Evolutionary conservation across 768 basidiomycete genomes (phyloP), one percentile per base, ranked within the genome.

Genomic region (Serendipita sp.): DNA sequence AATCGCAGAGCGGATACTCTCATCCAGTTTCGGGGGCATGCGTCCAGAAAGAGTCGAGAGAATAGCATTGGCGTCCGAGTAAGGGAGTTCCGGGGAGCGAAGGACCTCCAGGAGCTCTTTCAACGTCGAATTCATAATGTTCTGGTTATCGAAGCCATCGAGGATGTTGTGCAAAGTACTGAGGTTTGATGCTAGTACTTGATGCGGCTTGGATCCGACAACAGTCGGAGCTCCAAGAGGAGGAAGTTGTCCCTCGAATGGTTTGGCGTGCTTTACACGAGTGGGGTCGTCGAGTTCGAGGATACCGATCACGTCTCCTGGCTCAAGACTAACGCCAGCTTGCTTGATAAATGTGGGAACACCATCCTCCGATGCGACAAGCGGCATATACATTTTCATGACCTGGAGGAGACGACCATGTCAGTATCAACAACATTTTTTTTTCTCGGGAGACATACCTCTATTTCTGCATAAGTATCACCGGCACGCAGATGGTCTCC

Each of bases 321-420:
- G 91, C 68, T 95, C 91, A 64, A 99, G 83, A 68, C 91, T 93
- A 72, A 94, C 91, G 70, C 96, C 96, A 65, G 96, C 91, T 73
- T 99, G 96, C 76, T 98, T 99, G 75, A 98, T 91, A 70, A 98
- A 84, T 70, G 95, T 93, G 16, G 94, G 86, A 52, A 86, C 81
- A 70, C 96, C 96, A 73, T 95, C 91, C 73, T 99, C 96, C 2
- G 88, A 83, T 3, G 93, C 92, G 64, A 91, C 85, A 64, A 99
- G 83, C 2, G 93, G 93, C 95, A 99, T 96, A 75, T 96, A 96
- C 96, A 98, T 99, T 79, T 99, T 97, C 92, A 96, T 94, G 67
- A 91, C 89, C 87, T 88, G 64, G 10, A 28, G 65, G 10, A 46
- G 48, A 36, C 63, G 66, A 5, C 69, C 35, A 35, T 52, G 66